A percentile compares a stretch with the other conserved stretches of the same genome.
Conservation (phyloP, 495 filamentous ascomycete species). For the Baudoinia panamericana region DNA sequence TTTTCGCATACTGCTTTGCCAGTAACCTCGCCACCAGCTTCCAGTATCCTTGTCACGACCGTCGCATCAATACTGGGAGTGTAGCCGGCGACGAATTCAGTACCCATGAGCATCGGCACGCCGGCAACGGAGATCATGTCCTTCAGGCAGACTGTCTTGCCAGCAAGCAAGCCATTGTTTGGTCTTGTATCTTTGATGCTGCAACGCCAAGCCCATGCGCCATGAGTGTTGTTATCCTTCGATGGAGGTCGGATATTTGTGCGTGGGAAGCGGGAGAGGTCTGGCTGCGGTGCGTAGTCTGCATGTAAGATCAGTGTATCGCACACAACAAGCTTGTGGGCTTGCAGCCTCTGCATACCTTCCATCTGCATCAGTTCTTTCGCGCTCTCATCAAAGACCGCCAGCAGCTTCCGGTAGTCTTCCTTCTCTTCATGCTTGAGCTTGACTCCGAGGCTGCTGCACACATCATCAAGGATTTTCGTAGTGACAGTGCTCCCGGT, state of each 20-base stretch:
- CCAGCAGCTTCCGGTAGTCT: slow-evolving; percentile 25
- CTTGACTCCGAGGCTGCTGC: slow-evolving; percentile 15
- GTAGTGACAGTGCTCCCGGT: slow-evolving; percentile 18
- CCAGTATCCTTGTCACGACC: slow-evolving; percentile 35
- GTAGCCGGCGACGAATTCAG: slow-evolving; percentile 21
- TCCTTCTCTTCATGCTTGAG: slow-evolving; percentile 24
- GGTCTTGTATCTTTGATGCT: slow-evolving; percentile 18
- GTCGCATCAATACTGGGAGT: slow-evolving; percentile 29
- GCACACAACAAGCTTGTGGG: not conserved
- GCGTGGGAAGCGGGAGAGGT: slow-evolving; percentile 20
- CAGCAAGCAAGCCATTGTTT: slow-evolving; percentile 11
- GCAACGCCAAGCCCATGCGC: slow-evolving; percentile 26
- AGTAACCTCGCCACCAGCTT: slow-evolving; percentile 29
- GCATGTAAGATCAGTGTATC: not conserved
- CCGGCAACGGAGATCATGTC: slow-evolving; percentile 25
- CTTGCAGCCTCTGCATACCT: too few relatives aligned
- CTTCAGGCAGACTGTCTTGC: slow-evolving; percentile 24
- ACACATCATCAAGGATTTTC: slow-evolving; percentile 18
- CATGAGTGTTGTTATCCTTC: slow-evolving; percentile 17
- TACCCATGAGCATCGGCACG: slow-evolving; percentile 25
- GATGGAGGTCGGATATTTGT: slow-evolving; percentile 15
- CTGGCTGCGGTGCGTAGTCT: slow-evolving; percentile 21
- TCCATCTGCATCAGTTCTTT: slow-evolving; percentile 22
- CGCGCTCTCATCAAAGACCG: slow-evolving; percentile 25
- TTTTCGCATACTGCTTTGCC: slow-evolving; percentile 34